phyloP scores from a whole-genome alignment of 108 stramenopile genomes.

The Nitzschia sp. region DNA sequence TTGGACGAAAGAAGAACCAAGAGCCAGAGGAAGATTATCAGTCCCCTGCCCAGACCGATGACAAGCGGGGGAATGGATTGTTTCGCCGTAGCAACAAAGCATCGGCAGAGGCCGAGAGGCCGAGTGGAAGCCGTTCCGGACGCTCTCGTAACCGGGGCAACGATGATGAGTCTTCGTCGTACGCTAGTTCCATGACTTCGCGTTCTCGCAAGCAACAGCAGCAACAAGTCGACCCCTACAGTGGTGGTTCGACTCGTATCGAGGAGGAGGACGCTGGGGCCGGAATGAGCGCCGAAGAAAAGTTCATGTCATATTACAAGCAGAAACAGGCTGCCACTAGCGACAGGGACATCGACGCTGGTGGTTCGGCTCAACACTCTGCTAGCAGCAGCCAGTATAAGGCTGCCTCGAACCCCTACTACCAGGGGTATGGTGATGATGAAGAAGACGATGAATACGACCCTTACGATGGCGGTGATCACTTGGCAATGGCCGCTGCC shows the following conservation, averaged over 20 bases:
- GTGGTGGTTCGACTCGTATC: background rate
- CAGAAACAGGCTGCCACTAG: conserved; percentile 4
- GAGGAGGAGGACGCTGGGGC: conserved; percentile 1
- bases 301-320: conserved; percentile 31
- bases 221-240: background rate
- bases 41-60: background rate
- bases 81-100: no score
- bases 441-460: background rate
- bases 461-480: conserved; percentile 10
- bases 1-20: conserved; percentile 10
- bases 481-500: conserved; percentile 15
- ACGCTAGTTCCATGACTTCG: conserved; percentile 14
- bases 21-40: conserved; percentile 1
- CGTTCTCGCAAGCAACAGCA: background rate
- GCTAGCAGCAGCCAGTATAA: background rate
- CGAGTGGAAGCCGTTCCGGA: no score
- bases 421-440: background rate
- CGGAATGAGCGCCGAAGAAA: conserved; percentile 30
- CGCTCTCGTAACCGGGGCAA: background rate
- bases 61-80: conserved; percentile 1
- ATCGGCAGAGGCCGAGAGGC: no score
- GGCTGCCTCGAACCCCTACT: conserved; percentile 1
- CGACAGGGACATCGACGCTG: background rate
- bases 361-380: background rate
- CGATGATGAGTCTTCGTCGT: conserved; percentile 1